Conservation (phyloP, 306 rosid species). For the Casuarina glauca region DNA sequence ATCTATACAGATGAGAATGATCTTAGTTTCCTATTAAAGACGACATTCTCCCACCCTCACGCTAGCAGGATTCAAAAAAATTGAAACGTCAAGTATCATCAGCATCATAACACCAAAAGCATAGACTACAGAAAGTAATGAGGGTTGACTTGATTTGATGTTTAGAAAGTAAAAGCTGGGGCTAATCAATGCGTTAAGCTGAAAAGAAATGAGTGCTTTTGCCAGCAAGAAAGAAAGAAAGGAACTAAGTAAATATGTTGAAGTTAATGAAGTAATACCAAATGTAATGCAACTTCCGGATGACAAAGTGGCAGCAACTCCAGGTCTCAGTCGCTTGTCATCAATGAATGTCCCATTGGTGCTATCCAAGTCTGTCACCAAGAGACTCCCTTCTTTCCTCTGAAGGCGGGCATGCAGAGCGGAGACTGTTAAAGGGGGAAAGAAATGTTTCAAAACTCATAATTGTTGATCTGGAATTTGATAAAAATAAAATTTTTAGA, state of each 20-base stretch:
- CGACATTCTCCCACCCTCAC: neutral
- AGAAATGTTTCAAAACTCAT: neutral
- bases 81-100: neutral
- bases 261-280: slow-evolving; percentile 49
- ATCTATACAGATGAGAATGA: neutral
- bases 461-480: neutral
- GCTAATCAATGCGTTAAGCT: neutral
- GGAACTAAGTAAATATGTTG: neutral
- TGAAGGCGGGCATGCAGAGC: slow-evolving; percentile 74
- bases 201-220: neutral
- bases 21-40: neutral
- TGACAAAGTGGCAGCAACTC: slow-evolving; percentile 53
- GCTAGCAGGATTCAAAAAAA: neutral
- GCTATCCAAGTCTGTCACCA: slow-evolving; percentile 87
- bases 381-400: slow-evolving; percentile 61
- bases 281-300: slow-evolving; percentile 69
- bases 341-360: slow-evolving; percentile 86
- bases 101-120: neutral
- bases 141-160: neutral
- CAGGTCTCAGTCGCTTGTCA: slow-evolving; percentile 70
- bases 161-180: neutral
- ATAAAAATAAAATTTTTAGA: neutral
- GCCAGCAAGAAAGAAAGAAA: neutral
- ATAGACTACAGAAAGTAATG: neutral
- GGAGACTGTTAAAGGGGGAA: slow-evolving; percentile 49